Evolutionary conservation across 2,329 filamentous ascomycete species (phyloP).

Genomic region (Macrophomina pseudophaseolina): DNA sequence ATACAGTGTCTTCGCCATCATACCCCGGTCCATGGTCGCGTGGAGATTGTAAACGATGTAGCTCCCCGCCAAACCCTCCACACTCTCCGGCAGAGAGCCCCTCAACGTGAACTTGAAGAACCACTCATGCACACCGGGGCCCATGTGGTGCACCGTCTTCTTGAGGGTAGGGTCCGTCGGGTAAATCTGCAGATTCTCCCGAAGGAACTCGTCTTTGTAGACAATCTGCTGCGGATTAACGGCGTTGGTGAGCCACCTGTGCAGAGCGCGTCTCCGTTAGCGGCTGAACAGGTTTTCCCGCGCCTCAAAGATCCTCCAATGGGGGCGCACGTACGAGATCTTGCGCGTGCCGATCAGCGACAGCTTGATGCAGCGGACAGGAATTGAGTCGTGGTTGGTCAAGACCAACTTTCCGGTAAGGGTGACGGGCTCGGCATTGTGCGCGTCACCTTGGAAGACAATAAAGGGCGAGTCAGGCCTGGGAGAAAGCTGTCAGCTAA

Average conservation of each 20-base stretch:
- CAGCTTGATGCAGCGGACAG: constrained; percentile 53
- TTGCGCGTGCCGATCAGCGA: constrained; percentile 54
- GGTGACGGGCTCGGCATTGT: constrained; percentile 51
- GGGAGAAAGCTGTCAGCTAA: constrained; percentile 7
- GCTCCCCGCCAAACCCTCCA: constrained; percentile 86
- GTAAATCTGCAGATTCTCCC: constrained; percentile 51
- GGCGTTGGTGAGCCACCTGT: constrained; percentile 45
- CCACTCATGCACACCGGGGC: constrained; percentile 56
- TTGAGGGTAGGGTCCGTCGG: constrained; percentile 46
- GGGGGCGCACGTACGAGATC: constrained; percentile 46
- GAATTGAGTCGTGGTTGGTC: constrained; percentile 54
- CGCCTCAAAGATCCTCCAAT: neutral
- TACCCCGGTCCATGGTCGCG: constrained; percentile 84
- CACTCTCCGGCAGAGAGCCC: constrained; percentile 71
- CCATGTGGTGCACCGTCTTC: constrained; percentile 54
- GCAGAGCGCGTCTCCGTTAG: constrained; percentile 2
- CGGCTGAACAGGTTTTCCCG: neutral
- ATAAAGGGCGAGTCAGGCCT: constrained; percentile 55
- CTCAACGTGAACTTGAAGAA: constrained; percentile 56
- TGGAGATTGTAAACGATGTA: constrained; percentile 91
- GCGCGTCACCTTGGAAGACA: constrained; percentile 55
- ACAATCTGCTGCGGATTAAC: constrained; percentile 50
- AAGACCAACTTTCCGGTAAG: constrained; percentile 54
- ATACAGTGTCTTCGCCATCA: constrained; percentile 85
- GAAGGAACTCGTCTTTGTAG: constrained; percentile 54